Conservation (phyloP, 768 basidiomycete species). For the Solioccasus polychromus region DNA sequence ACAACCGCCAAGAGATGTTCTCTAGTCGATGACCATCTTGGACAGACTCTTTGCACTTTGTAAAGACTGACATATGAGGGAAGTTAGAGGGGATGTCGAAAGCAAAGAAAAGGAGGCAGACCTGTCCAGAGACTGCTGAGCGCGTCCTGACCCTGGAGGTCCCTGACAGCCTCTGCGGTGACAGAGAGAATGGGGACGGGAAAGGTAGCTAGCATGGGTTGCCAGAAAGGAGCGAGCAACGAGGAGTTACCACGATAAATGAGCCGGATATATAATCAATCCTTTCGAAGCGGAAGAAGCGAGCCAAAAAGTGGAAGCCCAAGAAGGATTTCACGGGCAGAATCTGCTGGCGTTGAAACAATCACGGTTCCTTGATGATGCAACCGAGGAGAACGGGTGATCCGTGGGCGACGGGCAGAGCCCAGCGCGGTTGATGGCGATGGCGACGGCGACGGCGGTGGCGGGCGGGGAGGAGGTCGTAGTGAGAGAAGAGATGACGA, state of each 20-base stretch:
- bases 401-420: conserved; percentile 13
- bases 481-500: conserved; percentile 22
- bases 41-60: conserved; percentile 77
- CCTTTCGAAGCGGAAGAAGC: conserved; percentile 16
- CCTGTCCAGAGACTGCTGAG: conserved; percentile 67
- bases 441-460: conserved; percentile 3
- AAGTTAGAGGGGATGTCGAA: conserved; percentile 5
- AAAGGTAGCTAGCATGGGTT: conserved; percentile 47
- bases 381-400: conserved; percentile 22
- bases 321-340: conserved; percentile 15
- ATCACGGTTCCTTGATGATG: conserved; percentile 29
- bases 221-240: conserved; percentile 9
- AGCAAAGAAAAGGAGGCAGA: conserved; percentile 25
- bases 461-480: conserved; percentile 11
- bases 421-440: conserved; percentile 12
- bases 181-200: conserved; percentile 67
- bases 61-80: conserved; percentile 56
- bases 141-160: conserved; percentile 67
- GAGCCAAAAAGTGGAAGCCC: conserved; percentile 8
- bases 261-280: conserved; percentile 19
- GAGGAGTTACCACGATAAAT: conserved; percentile 6
- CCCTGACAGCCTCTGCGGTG: conserved; percentile 60
- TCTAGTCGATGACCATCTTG: conserved; percentile 81
- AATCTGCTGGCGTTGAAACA: conserved; percentile 20
- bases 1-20: conserved; percentile 85